Base-by-base conservation (phyloP, 2,329 filamentous ascomycete species). In the Colletotrichum musicola region DNA sequence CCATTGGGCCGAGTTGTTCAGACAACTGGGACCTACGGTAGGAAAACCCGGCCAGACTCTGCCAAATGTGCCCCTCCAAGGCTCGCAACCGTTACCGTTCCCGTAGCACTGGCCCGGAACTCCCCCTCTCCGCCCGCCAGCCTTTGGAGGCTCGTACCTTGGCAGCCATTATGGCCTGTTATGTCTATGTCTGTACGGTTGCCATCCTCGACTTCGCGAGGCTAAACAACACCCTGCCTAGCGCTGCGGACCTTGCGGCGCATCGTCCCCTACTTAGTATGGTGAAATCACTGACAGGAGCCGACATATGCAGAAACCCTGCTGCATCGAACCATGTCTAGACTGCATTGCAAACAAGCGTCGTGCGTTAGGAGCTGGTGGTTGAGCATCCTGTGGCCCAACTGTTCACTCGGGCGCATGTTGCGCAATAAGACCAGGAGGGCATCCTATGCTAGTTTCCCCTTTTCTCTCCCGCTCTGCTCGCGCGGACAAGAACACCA, bases 401-500 rank as follows among this genome's bases (percentile, higher is more conserved):
- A 20, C 58, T 61, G 13, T 18, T 51, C 22, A 18, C 35, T 51
- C n/a, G 58, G 58, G 18, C 47, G 35, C 49, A 25, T 35, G 4
- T 57, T 27, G 53, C 54, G 53, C n/a, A 58, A 68, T 68, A 68
- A 68, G 64, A 68, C 64, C 44, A 25, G 49, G 44, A 22, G 38
- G 53, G 47, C 47, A 57, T 56, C 64, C 59, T 25, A 14, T 13
- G 22, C 22, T 25, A 25, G 16, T 20, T 35, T 4, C 6, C 30
- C 30, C 30, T 59, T 25, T 50, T 57, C 64, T 57, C 51, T 22
- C 56, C 20, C 18, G 46, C 51, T 46, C 54, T 46, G 38, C 20
- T 12, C 50, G 64, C 35, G 30, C 64, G 58, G 51, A 51, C 35
- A 44, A 56, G 53, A 25, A 44, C n/a, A 38, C 55, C 22, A 51